Conservation (phyloP, 2,329 filamentous ascomycete species). For the Aspergillus viridinutans region DNA sequence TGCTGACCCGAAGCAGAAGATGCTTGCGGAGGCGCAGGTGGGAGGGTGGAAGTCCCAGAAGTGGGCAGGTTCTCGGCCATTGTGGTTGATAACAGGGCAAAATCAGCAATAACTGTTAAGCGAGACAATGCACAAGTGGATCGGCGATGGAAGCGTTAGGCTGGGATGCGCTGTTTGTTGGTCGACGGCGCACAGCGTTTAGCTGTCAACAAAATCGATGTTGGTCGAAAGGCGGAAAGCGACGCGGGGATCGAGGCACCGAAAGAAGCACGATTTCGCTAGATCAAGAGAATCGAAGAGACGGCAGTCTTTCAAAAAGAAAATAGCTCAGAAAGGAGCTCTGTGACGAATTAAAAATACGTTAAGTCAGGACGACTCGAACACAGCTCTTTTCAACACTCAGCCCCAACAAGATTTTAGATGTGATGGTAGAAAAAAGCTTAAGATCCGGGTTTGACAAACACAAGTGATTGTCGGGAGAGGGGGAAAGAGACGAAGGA, state of each 20-base stretch:
- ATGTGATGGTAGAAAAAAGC: slow-evolving; percentile 3
- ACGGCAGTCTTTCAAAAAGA: neutral
- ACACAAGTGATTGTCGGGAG: slow-evolving; percentile 1
- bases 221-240: slow-evolving; percentile 22
- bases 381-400: slow-evolving; percentile 10
- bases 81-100: slow-evolving; percentile 30
- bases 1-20: slow-evolving; percentile 64
- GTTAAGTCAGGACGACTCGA: slow-evolving; percentile 17
- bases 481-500: slow-evolving; percentile 3
- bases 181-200: slow-evolving; percentile 23
- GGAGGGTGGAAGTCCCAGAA: slow-evolving; percentile 61
- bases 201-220: slow-evolving; percentile 21
- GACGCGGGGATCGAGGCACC: slow-evolving; percentile 22
- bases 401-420: slow-evolving; percentile 9
- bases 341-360: slow-evolving; percentile 15
- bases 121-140: slow-evolving; percentile 19
- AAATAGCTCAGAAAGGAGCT: neutral
- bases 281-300: slow-evolving; percentile 3
- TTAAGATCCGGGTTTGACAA: slow-evolving; percentile 1
- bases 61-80: slow-evolving; percentile 77
- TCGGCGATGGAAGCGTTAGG: slow-evolving; percentile 13
- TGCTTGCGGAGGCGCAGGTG: slow-evolving; percentile 60
- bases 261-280: slow-evolving; percentile 6
- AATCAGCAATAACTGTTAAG: slow-evolving; percentile 18
- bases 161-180: slow-evolving; percentile 15